Conservation (phyloP, 148 eudicot genomes). For the Arctostaphylos glauca region DNA sequence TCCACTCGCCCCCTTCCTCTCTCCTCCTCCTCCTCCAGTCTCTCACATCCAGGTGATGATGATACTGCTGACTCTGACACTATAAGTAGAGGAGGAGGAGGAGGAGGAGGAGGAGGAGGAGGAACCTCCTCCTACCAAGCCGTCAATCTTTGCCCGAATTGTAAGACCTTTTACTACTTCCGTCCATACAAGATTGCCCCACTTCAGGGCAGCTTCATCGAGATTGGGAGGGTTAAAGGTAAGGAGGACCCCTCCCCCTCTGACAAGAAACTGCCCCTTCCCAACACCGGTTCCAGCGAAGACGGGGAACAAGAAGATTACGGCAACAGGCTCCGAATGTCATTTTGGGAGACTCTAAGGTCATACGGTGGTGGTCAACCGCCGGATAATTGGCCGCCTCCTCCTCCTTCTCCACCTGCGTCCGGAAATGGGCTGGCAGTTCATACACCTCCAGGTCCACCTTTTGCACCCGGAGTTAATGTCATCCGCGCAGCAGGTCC, state of each 20-base stretch:
- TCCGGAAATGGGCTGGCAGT: conserved; percentile 61
- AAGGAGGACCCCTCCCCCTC: conserved; percentile 9
- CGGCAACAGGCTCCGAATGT: conserved; percentile 30
- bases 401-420: conserved; percentile 14
- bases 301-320: conserved; percentile 19
- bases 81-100: conserved; percentile 3
- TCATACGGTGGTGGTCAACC: conserved; percentile 45
- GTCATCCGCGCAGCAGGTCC: conserved; percentile 36
- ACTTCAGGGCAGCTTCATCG: conserved; percentile 66
- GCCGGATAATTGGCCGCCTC: conserved; percentile 43
- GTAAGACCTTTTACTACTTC: conserved; percentile 67
- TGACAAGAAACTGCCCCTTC: conserved; percentile 16
- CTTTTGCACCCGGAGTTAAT: conserved; percentile 65
- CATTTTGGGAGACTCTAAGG: conserved; percentile 65
- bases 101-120: conserved; percentile 17
- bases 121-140: conserved; percentile 32
- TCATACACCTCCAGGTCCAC: conserved; percentile 67
- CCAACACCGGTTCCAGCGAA: background rate
- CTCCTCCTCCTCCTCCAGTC: conserved; percentile 12
- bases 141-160: conserved; percentile 64
- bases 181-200: conserved; percentile 57
- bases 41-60: conserved; percentile 4
- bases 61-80: background rate
- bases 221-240: conserved; percentile 44
- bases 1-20: conserved; percentile 28